These are phyloP conservation scores for Colletotrichum eleusines DNA, from an alignment of 2,329 filamentous ascomycete species.

Conservation along the genomic window DNA sequence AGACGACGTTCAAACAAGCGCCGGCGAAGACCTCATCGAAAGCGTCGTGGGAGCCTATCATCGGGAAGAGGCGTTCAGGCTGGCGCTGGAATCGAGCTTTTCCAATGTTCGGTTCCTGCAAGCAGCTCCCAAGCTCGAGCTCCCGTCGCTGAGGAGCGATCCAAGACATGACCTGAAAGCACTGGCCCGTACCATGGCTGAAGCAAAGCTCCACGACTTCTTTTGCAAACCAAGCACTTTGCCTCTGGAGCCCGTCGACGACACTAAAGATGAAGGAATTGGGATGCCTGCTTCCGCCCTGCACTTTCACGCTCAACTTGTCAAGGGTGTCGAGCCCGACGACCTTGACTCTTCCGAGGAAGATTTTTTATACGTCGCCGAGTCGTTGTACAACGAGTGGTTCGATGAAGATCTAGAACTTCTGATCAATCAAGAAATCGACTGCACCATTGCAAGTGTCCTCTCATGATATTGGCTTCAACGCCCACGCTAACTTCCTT, in stretches of 20 bases:
- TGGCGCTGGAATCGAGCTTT: slow-evolving; percentile 23
- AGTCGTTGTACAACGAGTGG: not conserved
- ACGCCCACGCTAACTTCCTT: slow-evolving; percentile 31
- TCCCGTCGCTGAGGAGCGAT: slow-evolving; percentile 31
- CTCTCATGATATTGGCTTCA: not conserved
- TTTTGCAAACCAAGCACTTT: slow-evolving; percentile 24
- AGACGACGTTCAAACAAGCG: not conserved
- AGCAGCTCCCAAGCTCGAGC: slow-evolving; percentile 13
- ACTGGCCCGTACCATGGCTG: not conserved
- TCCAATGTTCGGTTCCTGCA: slow-evolving; percentile 3
- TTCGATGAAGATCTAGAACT: not conserved
- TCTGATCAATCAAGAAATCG: slow-evolving; percentile 18
- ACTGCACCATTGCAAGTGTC: not conserved
- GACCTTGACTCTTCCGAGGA: slow-evolving; percentile 30
- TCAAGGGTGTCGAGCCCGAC: slow-evolving; percentile 17
- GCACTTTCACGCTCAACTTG: slow-evolving; percentile 31
- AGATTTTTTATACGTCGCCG: slow-evolving; percentile 17
- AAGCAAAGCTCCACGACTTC: slow-evolving; percentile 15
- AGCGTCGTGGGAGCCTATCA: not conserved
- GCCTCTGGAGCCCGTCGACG: slow-evolving; percentile 36
- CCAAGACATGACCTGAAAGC: slow-evolving; percentile 22
- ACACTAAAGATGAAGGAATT: slow-evolving; percentile 37
- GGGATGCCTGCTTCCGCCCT: slow-evolving; percentile 24
- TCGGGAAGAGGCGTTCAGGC: not conserved
- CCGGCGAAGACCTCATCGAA: not conserved